A percentile compares a stretch with the other conserved stretches of the same genome.
Conservation (phyloP, 805 yeast species). For the Lachancea mirantina region DNA sequence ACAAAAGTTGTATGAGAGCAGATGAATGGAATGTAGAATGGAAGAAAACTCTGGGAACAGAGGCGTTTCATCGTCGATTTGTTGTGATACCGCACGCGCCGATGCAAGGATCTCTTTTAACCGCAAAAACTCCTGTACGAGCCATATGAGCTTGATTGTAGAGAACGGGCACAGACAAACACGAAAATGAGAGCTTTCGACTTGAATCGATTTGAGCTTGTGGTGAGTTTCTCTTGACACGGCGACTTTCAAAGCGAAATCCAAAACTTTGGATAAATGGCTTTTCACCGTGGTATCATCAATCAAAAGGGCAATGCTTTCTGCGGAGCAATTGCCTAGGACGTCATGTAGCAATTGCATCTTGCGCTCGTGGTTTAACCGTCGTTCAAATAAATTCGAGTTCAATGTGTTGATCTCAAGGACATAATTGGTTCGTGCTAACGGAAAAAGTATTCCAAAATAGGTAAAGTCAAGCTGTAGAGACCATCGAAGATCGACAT, state of each 20-base stretch:
- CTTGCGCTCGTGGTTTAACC: background rate
- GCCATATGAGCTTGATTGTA: conserved; percentile 35
- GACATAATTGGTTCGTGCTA: conserved; percentile 23
- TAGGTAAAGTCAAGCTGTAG: conserved; percentile 21
- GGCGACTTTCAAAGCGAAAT: conserved; percentile 41
- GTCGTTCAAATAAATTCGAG: conserved; percentile 15
- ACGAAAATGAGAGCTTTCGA: conserved; percentile 54
- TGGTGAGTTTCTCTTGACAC: conserved; percentile 31
- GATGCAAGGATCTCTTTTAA: background rate
- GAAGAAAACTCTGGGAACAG: background rate
- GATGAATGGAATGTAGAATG: conserved; percentile 40
- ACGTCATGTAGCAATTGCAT: background rate
- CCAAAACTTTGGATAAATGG: conserved; percentile 36
- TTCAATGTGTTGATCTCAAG: conserved; percentile 22
- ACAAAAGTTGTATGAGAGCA: conserved; percentile 59
- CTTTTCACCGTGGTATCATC: conserved; percentile 30
- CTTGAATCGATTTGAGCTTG: conserved; percentile 41
- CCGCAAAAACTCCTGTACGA: conserved; percentile 25
- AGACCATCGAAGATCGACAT: conserved; percentile 11
- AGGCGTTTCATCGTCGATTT: background rate
- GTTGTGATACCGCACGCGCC: background rate
- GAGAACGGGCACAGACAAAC: conserved; percentile 50
- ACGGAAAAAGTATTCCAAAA: conserved; percentile 25
- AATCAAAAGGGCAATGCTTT: conserved; percentile 26
- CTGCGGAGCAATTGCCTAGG: conserved; percentile 22